Base-by-base conservation (phyloP, 495 filamentous ascomycete species). In the Eremomyces bilateralis region DNA sequence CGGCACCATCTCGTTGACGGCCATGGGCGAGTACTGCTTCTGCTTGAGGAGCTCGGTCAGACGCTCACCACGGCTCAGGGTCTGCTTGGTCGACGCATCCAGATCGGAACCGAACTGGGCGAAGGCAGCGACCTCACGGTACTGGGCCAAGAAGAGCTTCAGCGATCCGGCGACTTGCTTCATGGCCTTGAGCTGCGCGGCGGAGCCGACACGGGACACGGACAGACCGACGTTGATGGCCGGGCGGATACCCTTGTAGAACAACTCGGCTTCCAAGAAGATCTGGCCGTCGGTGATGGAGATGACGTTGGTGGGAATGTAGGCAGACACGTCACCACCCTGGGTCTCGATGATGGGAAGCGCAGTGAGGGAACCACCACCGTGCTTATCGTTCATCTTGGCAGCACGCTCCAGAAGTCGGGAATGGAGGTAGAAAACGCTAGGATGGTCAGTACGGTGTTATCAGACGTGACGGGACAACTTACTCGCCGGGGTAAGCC, bases 191-290 rank as follows among this genome's bases (percentile, higher is more conserved):
- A 97, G 75, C 70, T 97, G 88, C 53, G 88, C 88, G 57, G 88
- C 83, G 52, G 88, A 97, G 58, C 88, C 88, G 73, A 97, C 88
- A 77, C 88, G 88, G 53, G 88, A 97, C 44, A 97, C 88, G 53
- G 88, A 97, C 38, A 97, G 79, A 88, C 88, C 88, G 76, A 97
- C 88, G 73, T 97, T 97, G 65, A 97, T 97, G 64, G 88, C 88
- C 48, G 88, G 88, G 55, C 88, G 90, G 63, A 97, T 63, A 92
- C 88, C 88, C 78, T 97, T 97, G 76, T 97, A 97, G 80, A 97
- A 97, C 42, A 97, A 71, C 59, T 97, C 88, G 46, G 90, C 57
- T 66, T 97, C 88, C 72, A 97, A 73, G 80, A 97, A 97, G 62
- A 97, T 97, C 67, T 97, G 88, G 39, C 88, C 88, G 52, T 97